These are phyloP conservation scores for Mortierella claussenii DNA, from an alignment of 192 early-diverging fungal species.

Conservation along the genomic window DNA sequence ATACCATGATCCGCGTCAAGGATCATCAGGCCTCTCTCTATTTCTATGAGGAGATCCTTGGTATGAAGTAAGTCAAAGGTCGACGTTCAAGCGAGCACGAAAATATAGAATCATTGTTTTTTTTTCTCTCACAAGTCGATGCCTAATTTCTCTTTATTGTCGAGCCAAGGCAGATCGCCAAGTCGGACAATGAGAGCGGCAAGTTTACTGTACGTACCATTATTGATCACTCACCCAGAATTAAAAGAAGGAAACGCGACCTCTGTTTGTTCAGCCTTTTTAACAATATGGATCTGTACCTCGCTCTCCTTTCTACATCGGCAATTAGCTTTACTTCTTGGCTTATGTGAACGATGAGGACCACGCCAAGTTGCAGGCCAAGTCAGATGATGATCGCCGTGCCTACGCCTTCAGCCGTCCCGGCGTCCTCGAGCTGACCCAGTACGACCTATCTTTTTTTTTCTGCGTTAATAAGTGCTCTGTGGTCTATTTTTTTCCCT, in stretches of 20 bases:
- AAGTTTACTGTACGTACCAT: conserved; percentile 59
- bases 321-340: conserved; percentile 77
- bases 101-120: too few relatives aligned
- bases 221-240: neutral
- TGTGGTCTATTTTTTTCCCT: neutral
- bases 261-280: too few relatives aligned
- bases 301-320: conserved; percentile 41
- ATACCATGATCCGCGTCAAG: conserved; percentile 89
- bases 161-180: conserved; percentile 59
- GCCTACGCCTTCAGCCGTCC: conserved; percentile 69
- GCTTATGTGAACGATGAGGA: conserved; percentile 66
- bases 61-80: conserved; percentile 75
- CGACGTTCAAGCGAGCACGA: too few relatives aligned
- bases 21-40: conserved; percentile 78
- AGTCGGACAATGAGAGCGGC: conserved; percentile 56
- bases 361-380: conserved; percentile 60
- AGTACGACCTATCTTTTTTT: conserved; percentile 69
- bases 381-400: conserved; percentile 59
- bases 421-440: conserved; percentile 85
- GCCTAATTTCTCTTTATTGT: too few relatives aligned
- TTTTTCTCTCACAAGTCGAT: too few relatives aligned
- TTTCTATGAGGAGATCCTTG: conserved; percentile 81
- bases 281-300: neutral
- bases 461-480: neutral
- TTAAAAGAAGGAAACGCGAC: too few relatives aligned